A percentile compares a stretch with the other conserved stretches of the same genome.
phyloP scores from a whole-genome alignment of 495 filamentous ascomycete genomes.

The Penicilliopsis zonata region DNA sequence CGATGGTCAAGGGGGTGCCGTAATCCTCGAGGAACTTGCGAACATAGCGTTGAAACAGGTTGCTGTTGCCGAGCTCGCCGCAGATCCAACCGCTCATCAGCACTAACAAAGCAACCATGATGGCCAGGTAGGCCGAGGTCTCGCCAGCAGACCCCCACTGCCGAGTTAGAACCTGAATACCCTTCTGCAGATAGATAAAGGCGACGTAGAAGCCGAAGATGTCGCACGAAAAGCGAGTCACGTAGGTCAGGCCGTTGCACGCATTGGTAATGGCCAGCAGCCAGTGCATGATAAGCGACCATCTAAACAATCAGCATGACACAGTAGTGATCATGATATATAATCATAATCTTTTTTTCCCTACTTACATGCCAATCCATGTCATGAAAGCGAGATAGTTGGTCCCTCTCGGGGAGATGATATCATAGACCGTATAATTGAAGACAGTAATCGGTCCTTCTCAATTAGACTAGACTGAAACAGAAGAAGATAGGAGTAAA shows the following conservation, averaged over 20 bases:
- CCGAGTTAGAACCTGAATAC: conserved; percentile 63
- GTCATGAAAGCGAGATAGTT: conserved; percentile 77
- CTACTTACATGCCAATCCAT: conserved; percentile 61
- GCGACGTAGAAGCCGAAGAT: conserved; percentile 86
- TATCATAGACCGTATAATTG: conserved; percentile 80
- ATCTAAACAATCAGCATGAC: conserved; percentile 26
- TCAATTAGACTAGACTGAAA: neutral
- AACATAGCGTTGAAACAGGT: conserved; percentile 57
- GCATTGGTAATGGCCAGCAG: conserved; percentile 66
- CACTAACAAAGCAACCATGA: conserved; percentile 62
- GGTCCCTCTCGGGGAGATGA: conserved; percentile 54
- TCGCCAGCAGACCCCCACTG: conserved; percentile 42
- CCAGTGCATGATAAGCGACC: conserved; percentile 75
- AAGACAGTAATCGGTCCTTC: conserved; percentile 73
- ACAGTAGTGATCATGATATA: neutral
- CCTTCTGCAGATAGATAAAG: conserved; percentile 77
- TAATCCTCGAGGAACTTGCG: conserved; percentile 77
- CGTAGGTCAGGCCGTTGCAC: conserved; percentile 69
- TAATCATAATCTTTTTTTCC: neutral
- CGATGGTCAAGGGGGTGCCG: conserved; percentile 66
- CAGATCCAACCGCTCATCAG: conserved; percentile 60
- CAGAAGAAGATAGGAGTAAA: neutral
- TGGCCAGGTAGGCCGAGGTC: conserved; percentile 59
- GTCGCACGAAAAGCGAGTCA: conserved; percentile 77
- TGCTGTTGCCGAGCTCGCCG: conserved; percentile 55